Base-by-base conservation (phyloP, 2,329 filamentous ascomycete species). In the Xylariaceae sp. region DNA sequence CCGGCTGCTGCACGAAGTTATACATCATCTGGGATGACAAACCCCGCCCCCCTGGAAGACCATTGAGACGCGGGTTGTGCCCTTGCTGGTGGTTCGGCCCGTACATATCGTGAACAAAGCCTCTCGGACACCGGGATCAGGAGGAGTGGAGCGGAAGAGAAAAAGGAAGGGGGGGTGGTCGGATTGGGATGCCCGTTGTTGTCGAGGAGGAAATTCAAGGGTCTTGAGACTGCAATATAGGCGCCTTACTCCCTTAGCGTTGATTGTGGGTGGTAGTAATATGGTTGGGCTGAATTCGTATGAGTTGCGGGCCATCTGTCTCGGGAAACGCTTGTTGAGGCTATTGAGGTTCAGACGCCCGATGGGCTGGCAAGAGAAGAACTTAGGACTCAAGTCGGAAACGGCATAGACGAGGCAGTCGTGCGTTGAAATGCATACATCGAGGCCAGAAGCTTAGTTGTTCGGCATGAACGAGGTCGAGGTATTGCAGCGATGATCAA, bases 41-140 rank as follows among this genome's bases (percentile, higher is more conserved):
- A 50, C 69, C 72, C 52, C 77, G 74, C 50, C 79, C 77, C 49
- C 72, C 73, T 19, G 77, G 76, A 49, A 80, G 80, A 55, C 83
- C 85, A 67, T 89, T 89, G 65, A 89, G 77, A 67, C 87, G 82
- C 67, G 78, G 78, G 69, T 83, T 83, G 63, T 88, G 85, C 63
- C 81, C 80, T 68, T 83, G 81, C 62, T 86, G 81, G 62, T 78
- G 81, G 61, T 74, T 74, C 64, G 87, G 82, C 60, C 79, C 81
- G 73, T 84, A 89, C 85, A 89, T 89, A 63, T 74, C 74, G 67
- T 62, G 65, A 34, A n/a, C 12, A 32, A n/a, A 6, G 30, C 30
- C 30, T 6, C 16, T n/a, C 30, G 15, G 30, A 17, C 33, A 13
- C 17, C 19, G 17, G 33, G 33, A 35, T 35, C 19, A 13, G 30